Percentiles rank a stretch among this genome's conserved stretches.
Evolutionary conservation across 2,329 filamentous ascomycete species (phyloP).

Genomic region (Xylaria sp.): DNA sequence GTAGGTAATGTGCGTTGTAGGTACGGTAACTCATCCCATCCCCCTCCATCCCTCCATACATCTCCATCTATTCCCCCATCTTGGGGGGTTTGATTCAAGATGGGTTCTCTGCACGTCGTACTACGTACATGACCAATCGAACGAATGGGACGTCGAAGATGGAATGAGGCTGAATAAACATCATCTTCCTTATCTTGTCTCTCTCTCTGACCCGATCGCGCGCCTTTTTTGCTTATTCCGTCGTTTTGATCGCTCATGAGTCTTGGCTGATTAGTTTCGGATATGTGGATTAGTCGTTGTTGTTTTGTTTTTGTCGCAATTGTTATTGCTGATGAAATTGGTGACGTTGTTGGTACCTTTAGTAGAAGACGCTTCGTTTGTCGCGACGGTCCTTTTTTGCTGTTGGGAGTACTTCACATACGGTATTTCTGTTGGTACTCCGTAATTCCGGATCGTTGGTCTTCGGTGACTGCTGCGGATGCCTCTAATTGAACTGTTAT

Average conservation of each 20-base stretch:
- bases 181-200: constrained; percentile 3
- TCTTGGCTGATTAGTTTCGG: background rate
- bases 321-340: background rate
- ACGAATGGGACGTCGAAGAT: constrained; percentile 8
- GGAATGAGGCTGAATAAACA: constrained; percentile 22
- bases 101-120: background rate
- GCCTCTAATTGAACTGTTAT: no score
- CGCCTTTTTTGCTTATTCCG: background rate
- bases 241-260: background rate
- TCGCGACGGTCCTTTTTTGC: background rate
- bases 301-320: background rate
- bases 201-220: background rate
- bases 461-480: no score
- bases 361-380: background rate
- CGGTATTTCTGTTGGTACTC: no score
- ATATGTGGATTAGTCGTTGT: background rate
- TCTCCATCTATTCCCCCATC: background rate
- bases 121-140: background rate
- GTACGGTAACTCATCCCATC: no score
- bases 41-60: no score
- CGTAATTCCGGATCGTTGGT: no score
- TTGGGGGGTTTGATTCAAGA: background rate
- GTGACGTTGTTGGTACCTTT: background rate
- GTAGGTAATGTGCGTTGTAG: no score
- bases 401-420: no score